phyloP scores from a whole-genome alignment of 306 rosid genomes.

The Vachellia pachyceras region DNA sequence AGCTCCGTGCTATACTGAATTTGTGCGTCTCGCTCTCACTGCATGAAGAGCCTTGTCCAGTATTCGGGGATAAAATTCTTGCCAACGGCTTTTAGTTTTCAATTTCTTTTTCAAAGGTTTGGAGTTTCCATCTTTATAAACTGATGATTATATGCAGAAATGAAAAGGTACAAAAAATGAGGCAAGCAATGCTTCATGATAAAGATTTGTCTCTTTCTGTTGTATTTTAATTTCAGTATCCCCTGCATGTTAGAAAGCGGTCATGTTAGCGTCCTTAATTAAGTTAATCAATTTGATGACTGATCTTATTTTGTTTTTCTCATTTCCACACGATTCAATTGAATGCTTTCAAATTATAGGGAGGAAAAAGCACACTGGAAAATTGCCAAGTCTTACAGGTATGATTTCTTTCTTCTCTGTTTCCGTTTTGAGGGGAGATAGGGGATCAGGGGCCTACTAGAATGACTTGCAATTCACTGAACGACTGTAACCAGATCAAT shows the following conservation, averaged over 20 bases:
- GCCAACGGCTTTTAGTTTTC: not conserved
- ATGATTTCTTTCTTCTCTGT: slow-evolving; percentile 13
- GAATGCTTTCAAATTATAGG: slow-evolving; percentile 60
- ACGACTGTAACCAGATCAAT: not conserved
- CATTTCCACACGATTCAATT: slow-evolving; percentile 38
- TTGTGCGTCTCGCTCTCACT: too few relatives aligned
- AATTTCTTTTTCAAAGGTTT: not conserved
- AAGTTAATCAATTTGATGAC: not conserved
- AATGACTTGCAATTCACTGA: not conserved
- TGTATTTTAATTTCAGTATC: not conserved
- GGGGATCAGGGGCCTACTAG: not conserved
- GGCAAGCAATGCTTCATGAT: slow-evolving; percentile 19
- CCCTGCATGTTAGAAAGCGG: not conserved
- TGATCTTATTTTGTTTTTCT: slow-evolving; percentile 17
- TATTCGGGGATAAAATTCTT: not conserved
- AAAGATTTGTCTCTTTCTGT: not conserved
- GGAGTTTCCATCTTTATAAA: not conserved
- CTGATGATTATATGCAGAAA: not conserved
- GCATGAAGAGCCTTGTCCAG: not conserved
- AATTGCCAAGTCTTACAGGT: slow-evolving; percentile 98
- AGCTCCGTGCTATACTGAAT: too few relatives aligned
- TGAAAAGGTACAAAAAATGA: not conserved
- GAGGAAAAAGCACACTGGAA: slow-evolving; percentile 88
- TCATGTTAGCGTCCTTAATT: not conserved
- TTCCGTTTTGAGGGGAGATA: not conserved